phyloP scores from a whole-genome alignment of 148 eudicot species.

The Silene conica region DNA sequence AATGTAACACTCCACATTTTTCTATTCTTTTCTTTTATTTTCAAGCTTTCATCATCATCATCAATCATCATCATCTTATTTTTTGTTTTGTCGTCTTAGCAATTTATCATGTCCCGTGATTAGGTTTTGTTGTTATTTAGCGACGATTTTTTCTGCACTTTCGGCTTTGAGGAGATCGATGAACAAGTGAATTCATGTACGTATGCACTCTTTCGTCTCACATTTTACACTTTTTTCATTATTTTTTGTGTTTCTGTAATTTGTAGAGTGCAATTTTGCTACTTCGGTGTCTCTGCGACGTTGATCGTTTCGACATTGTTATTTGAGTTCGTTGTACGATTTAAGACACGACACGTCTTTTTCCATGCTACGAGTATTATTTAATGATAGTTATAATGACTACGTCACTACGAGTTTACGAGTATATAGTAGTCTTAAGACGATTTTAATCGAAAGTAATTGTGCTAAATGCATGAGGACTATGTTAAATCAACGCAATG shows the following conservation, averaged over 20 bases:
- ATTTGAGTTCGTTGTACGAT: neutral
- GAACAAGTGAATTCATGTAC: neutral
- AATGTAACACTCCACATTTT: too few relatives aligned
- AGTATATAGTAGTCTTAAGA: neutral
- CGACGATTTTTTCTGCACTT: neutral
- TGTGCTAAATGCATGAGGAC: neutral
- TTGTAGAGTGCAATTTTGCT: slow-evolving; percentile 4
- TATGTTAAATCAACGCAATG: neutral
- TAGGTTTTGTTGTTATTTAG: neutral
- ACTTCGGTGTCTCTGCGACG: neutral
- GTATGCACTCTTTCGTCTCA: neutral
- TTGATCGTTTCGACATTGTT: neutral
- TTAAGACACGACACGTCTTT: neutral
- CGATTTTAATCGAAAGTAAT: neutral
- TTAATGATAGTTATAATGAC: too few relatives aligned
- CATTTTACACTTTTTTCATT: neutral
- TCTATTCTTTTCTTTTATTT: too few relatives aligned
- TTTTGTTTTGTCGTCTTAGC: neutral
- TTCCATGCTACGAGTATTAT: too few relatives aligned
- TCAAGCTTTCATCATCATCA: too few relatives aligned
- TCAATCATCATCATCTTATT: too few relatives aligned
- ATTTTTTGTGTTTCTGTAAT: neutral
- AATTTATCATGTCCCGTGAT: neutral
- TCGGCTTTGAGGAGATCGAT: neutral
- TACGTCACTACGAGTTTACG: too few relatives aligned